Evolutionary conservation across 1,284 basidiomycete species (phyloP).

Genomic region (Cystobasidium sp.): DNA sequence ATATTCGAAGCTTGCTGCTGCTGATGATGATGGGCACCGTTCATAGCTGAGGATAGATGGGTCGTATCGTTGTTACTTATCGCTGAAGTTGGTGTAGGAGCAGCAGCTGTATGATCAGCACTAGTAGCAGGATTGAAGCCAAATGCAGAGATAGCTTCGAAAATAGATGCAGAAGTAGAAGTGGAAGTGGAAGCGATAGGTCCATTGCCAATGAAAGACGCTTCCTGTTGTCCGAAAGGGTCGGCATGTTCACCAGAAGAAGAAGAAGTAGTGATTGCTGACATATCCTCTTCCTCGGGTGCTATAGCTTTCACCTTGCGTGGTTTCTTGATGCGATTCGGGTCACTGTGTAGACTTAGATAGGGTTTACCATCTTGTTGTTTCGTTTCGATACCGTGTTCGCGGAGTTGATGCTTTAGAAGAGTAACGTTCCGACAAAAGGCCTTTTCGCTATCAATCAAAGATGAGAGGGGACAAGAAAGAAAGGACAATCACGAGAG

Average conservation of each 20-base stretch:
- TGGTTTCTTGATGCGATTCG: not conserved
- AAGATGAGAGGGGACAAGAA: not conserved
- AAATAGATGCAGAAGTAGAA: not conserved
- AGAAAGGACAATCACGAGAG: not conserved
- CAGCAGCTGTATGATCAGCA: not conserved
- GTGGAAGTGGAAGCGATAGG: not conserved
- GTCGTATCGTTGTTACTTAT: no score
- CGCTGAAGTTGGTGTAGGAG: not conserved
- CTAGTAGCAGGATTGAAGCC: not conserved
- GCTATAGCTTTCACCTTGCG: not conserved
- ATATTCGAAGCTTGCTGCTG: no score
- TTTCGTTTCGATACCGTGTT: constrained; percentile 3
- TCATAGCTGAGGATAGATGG: no score
- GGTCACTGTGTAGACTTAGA: not conserved
- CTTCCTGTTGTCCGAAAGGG: not conserved
- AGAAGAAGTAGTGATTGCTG: not conserved
- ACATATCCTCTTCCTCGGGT: not conserved
- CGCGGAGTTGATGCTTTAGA: constrained; percentile 25
- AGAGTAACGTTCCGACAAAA: constrained; percentile 29
- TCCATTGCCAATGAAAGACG: not conserved
- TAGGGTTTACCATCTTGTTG: constrained; percentile 25
- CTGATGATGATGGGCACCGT: no score
- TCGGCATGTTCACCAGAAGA: not conserved
- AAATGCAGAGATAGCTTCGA: not conserved
- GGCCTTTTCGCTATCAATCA: not conserved